These are phyloP conservation scores for Cucumis melo DNA, from an alignment of 306 rosid species.

Conservation along the genomic window DNA sequence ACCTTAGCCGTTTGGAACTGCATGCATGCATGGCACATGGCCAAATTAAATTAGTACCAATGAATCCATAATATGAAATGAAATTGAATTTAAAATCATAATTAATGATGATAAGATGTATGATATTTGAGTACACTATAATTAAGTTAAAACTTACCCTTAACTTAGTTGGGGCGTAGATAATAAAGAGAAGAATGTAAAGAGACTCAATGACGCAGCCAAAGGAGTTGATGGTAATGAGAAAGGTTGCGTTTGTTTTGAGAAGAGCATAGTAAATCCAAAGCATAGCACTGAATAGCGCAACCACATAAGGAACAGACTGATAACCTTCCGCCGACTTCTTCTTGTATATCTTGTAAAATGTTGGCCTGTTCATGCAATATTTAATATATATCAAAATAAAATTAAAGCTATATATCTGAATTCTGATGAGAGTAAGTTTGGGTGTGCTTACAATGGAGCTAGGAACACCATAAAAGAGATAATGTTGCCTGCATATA, in stretches of 20 bases:
- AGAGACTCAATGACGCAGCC: constrained; percentile 56
- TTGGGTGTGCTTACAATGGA: constrained; percentile 51
- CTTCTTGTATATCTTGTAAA: constrained; percentile 59
- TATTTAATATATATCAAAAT: no score
- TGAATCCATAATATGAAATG: not conserved
- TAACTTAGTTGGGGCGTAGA: constrained; percentile 43
- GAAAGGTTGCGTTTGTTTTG: constrained; percentile 45
- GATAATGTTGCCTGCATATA: constrained; percentile 51
- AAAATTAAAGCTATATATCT: no score
- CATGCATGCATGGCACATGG: no score
- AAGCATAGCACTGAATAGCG: constrained; percentile 71
- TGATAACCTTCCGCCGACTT: constrained; percentile 77
- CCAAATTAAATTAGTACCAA: not conserved
- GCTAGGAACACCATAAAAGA: constrained; percentile 81
- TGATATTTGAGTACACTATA: no score
- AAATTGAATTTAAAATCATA: not conserved
- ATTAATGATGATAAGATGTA: no score
- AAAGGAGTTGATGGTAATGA: constrained; percentile 74
- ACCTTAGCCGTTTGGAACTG: constrained; percentile 53
- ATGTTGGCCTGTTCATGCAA: constrained; percentile 51
- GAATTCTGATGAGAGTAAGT: no score
- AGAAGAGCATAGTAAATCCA: constrained; percentile 81
- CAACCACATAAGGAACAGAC: constrained; percentile 72
- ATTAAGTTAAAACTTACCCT: constrained; percentile 30
- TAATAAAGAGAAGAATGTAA: constrained; percentile 45